Conservation (phyloP, 2,329 filamentous ascomycete species). For the Colletotrichum sp. region DNA sequence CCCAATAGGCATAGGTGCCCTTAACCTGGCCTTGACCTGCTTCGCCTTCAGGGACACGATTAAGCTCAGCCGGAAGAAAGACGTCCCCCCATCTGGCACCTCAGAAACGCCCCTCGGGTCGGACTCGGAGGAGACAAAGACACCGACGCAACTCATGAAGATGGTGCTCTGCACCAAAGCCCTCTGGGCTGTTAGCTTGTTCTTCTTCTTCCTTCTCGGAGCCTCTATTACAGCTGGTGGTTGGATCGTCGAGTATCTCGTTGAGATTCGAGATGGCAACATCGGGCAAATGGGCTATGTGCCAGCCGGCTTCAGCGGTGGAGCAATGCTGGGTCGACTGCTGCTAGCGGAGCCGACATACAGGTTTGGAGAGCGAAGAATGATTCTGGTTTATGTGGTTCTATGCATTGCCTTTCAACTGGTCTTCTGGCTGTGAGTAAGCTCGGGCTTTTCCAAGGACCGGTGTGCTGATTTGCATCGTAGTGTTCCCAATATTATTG, state of each 20-base stretch:
- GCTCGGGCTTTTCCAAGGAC: rapidly evolving
- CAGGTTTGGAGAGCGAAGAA: constrained; percentile 61
- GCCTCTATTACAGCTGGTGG: constrained; percentile 59
- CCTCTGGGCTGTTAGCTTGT: constrained; percentile 65
- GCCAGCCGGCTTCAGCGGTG: constrained; percentile 64
- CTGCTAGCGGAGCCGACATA: constrained; percentile 64
- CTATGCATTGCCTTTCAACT: constrained; percentile 60
- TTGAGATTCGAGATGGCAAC: constrained; percentile 61
- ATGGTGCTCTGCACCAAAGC: constrained; percentile 47
- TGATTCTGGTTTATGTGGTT: constrained; percentile 60
- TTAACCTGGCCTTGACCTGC: constrained; percentile 53
- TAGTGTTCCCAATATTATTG: constrained; percentile 49
- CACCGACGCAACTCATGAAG: constrained; percentile 48
- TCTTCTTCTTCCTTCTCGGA: constrained; percentile 69
- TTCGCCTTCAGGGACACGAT: constrained; percentile 56
- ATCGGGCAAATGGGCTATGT: constrained; percentile 66
- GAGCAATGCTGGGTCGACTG: constrained; percentile 60
- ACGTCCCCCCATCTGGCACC: not conserved
- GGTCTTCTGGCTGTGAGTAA: constrained; percentile 61
- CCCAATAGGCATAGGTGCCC: constrained; percentile 54
- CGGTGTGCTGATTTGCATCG: not conserved
- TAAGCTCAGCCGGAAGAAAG: constrained; percentile 23
- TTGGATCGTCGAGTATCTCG: constrained; percentile 71
- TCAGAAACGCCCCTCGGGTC: constrained; percentile 23
- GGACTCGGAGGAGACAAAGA: constrained; percentile 17